Evolutionary conservation across 495 filamentous ascomycete genomes (phyloP).

Genomic region (Aspergillus nanangensis): DNA sequence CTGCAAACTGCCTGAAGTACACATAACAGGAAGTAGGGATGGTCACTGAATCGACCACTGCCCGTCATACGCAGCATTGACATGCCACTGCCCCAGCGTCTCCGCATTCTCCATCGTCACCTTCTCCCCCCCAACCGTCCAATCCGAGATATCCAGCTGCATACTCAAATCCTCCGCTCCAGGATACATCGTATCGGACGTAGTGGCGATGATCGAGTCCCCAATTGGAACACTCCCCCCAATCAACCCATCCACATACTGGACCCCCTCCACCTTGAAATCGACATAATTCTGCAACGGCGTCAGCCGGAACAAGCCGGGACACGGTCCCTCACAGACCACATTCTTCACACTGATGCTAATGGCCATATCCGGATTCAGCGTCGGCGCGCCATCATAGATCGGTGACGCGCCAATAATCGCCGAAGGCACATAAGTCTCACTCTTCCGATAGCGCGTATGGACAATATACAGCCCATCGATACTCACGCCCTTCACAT

Average conservation of each 20-base stretch:
- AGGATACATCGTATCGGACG: constrained; percentile 3
- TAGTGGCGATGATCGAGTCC: constrained; percentile 5
- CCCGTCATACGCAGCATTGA: constrained; percentile 1
- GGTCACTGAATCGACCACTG: constrained; percentile 4
- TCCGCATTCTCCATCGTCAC: constrained; percentile 4
- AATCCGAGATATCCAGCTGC: constrained; percentile 1
- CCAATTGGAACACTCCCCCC: constrained; percentile 3
- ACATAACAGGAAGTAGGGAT: neutral
- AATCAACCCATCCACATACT: constrained; percentile 1
- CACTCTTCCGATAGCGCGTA: constrained; percentile 13
- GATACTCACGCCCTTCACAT: constrained; percentile 17
- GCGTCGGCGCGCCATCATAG: neutral
- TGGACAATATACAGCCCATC: constrained; percentile 23
- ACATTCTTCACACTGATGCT: constrained; percentile 1
- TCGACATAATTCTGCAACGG: constrained; percentile 6
- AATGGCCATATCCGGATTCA: neutral
- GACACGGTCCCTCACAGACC: constrained; percentile 2
- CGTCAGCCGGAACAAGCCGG: constrained; percentile 1
- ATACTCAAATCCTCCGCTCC: constrained; percentile 4
- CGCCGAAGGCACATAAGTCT: constrained; percentile 4
- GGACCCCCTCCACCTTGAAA: constrained; percentile 2
- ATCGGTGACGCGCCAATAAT: constrained; percentile 4
- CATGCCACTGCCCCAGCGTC: constrained; percentile 1
- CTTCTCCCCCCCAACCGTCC: constrained; percentile 5
- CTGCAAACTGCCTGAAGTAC: no score